Percentiles rank a stretch among this genome's conserved stretches.
These are phyloP conservation scores for Apiospora rasikravindrae DNA, from an alignment of 2,329 filamentous ascomycete species.

Conservation along the genomic window DNA sequence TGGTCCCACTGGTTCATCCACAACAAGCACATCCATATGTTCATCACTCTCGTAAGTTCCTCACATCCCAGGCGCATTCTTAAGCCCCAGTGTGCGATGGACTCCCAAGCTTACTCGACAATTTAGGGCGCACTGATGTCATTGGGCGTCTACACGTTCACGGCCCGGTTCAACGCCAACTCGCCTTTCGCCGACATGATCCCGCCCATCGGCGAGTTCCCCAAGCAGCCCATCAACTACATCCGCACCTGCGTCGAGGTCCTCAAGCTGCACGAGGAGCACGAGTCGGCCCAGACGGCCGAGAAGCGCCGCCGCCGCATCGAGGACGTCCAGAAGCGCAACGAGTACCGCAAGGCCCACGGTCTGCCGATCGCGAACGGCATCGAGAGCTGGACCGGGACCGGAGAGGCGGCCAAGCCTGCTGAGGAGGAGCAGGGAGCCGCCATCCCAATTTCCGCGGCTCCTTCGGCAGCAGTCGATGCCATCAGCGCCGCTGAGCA, in stretches of 20 bases:
- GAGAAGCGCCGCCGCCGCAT: constrained; percentile 75
- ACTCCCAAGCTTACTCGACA: neutral
- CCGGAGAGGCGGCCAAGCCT: neutral
- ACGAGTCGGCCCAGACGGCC: constrained; percentile 69
- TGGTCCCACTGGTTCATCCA: constrained; percentile 86
- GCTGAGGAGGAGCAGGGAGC: constrained; percentile 34
- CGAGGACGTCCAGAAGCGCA: constrained; percentile 87
- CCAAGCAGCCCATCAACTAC: constrained; percentile 72
- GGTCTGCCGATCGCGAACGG: constrained; percentile 63
- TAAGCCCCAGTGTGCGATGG: neutral
- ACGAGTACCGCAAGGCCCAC: constrained; percentile 84
- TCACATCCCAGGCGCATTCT: neutral
- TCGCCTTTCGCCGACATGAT: constrained; percentile 83
- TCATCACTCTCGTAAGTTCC: constrained; percentile 77
- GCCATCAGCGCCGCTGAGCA: constrained; percentile 20
- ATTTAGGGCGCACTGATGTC: constrained; percentile 67
- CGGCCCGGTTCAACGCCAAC: constrained; percentile 77
- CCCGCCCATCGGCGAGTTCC: constrained; percentile 71
- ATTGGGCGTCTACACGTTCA: constrained; percentile 75
- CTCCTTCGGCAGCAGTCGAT: neutral
- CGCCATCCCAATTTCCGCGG: neutral
- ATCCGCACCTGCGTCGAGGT: constrained; percentile 71
- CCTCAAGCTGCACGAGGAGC: constrained; percentile 75
- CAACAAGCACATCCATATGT: constrained; percentile 76
- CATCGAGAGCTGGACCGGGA: constrained; percentile 28